Percentiles rank a stretch among this genome's conserved stretches.
Evolutionary conservation across 2,329 filamentous ascomycete species (phyloP).

Genomic region (Botryosphaeria dothidea): DNA sequence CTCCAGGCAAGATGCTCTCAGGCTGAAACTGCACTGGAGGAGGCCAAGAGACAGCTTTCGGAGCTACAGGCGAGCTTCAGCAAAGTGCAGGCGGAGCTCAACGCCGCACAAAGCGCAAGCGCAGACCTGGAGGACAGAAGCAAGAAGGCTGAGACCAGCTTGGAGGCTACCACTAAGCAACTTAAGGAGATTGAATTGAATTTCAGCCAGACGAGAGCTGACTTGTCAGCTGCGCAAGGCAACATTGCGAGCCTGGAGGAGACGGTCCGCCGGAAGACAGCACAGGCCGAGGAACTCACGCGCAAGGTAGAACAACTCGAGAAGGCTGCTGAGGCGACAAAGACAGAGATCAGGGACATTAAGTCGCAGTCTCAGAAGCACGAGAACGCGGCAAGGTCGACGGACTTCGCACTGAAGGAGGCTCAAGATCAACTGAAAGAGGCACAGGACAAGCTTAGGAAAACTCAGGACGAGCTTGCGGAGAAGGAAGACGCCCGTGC

Average conservation of each 20-base stretch:
- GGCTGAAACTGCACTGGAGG: slow-evolving; percentile 8
- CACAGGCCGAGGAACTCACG: slow-evolving; percentile 19
- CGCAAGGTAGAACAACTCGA: slow-evolving; percentile 17
- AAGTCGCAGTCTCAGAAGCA: slow-evolving; percentile 18
- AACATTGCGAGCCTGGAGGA: slow-evolving; percentile 22
- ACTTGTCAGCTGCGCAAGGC: slow-evolving; percentile 5
- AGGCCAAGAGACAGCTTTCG: slow-evolving; percentile 32
- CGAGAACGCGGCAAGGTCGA: slow-evolving; percentile 8
- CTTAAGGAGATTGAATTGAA: slow-evolving; percentile 18
- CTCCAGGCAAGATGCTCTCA: slow-evolving; percentile 28
- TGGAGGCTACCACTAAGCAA: slow-evolving; percentile 16
- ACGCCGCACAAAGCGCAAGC: slow-evolving; percentile 20
- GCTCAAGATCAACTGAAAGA: slow-evolving; percentile 18
- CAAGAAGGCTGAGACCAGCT: slow-evolving; percentile 13
- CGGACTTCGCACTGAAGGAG: slow-evolving; percentile 27
- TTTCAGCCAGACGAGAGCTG: not conserved
- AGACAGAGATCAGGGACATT: slow-evolving; percentile 25
- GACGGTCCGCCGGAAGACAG: slow-evolving; percentile 23
- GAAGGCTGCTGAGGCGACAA: slow-evolving; percentile 13
- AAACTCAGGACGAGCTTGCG: slow-evolving; percentile 28
- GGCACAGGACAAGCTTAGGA: slow-evolving; percentile 28
- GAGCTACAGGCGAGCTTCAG: slow-evolving; percentile 46
- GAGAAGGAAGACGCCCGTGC: slow-evolving; percentile 42
- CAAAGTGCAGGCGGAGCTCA: slow-evolving; percentile 28
- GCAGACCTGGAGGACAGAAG: slow-evolving; percentile 1